A percentile compares a stretch with the other conserved stretches of the same genome.
Evolutionary conservation across 768 basidiomycete species (phyloP).

Genomic region (Dioszegia aurantiaca): DNA sequence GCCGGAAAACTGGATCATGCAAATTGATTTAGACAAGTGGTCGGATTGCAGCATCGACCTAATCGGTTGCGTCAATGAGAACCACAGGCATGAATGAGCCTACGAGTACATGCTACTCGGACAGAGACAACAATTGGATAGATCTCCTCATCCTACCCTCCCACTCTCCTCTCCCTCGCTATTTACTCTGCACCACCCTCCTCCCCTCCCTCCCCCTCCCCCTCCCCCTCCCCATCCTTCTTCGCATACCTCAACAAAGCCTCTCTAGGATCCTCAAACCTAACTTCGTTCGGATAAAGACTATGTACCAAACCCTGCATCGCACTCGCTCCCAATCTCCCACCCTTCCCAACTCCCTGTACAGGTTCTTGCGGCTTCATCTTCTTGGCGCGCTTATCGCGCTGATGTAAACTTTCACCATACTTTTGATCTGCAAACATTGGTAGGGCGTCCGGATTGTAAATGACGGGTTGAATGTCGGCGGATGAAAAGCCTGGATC

Average conservation of each 20-base stretch:
- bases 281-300: constrained; percentile 58
- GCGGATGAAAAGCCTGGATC: constrained; percentile 74
- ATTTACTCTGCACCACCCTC: not conserved
- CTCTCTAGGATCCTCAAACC: constrained; percentile 91
- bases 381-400: constrained; percentile 90
- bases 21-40: no score
- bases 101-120: no score
- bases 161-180: not conserved
- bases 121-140: no score
- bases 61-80: no score
- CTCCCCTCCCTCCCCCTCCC: not conserved
- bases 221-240: constrained; percentile 61
- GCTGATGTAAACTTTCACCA: constrained; percentile 67
- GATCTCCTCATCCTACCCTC: not conserved
- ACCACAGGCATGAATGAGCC: no score
- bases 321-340: constrained; percentile 91
- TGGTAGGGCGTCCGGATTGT: constrained; percentile 85
- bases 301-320: constrained; percentile 96
- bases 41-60: no score
- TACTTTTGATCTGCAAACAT: constrained; percentile 86
- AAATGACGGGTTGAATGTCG: constrained; percentile 76
- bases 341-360: constrained; percentile 86
- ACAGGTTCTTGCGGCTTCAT: constrained; percentile 88
- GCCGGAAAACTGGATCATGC: no score
- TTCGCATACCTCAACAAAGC: constrained; percentile 91